Base-by-base conservation (phyloP, 164 flowering plant species). In the Vitis cinerea region DNA sequence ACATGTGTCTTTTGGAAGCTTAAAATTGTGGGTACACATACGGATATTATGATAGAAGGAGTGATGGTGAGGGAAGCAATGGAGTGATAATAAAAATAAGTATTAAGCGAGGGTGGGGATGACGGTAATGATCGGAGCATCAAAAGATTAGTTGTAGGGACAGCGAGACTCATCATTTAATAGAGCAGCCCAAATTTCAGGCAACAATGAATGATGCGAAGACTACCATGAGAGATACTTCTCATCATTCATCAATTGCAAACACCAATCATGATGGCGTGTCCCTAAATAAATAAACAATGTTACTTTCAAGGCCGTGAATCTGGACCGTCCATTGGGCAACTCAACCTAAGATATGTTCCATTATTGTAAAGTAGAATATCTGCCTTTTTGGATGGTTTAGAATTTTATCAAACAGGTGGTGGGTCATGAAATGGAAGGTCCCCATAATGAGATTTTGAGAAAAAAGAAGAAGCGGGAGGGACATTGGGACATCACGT, bases 401-500 rank as follows among this genome's bases (percentile, higher is more conserved):
- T 55, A 60, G 73, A 62, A 69, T 61, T 69, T 69, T 61, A 44
- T 23, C 51, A 44, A 53, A 65, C 13, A 62, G 19, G 54, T 29
- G 64, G 10, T 50, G 57, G 44, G 68, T 37, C 51, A 12, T 58
- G 37, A 55, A 29, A 70, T 57, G 64, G 53, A 67, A 70, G 66
- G 61, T 66, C 70, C 44, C 60, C 72, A 74, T 50, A 31, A 52
- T 64, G 49, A 65, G 55, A 49, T 16, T 7, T 15, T 50, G 64
- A 48, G 47, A 17, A 15, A 57, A 16, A 52, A 57, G 13, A 47
- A 54, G 17, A n/a, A 8, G 12, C 13, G n/a, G 54, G 16, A 14
- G 49, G 55, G 69, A 30, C 66, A 68, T 19, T 30, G 67, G 74
- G 14, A 71, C 72, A 73, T 83, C 82, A 83, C 82, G 82, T 83